Conservation (phyloP, 2,329 filamentous ascomycete genomes). For the Gnomoniopsis sp. region DNA sequence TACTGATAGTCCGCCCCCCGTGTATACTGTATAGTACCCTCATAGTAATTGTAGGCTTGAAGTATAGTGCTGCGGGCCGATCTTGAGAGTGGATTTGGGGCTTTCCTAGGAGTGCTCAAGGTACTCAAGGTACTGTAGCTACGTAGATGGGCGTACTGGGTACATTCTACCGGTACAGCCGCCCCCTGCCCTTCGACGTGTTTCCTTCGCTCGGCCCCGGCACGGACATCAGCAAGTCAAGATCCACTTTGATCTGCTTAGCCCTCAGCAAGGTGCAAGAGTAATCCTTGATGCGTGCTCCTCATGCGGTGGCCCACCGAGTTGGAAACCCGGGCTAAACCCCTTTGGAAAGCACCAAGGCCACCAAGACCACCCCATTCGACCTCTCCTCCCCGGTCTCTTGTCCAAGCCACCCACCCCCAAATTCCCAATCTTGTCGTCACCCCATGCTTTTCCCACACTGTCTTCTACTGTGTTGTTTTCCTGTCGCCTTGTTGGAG, state of each 20-base stretch:
- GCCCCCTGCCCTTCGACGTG: too few relatives aligned
- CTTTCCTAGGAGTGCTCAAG: too few relatives aligned
- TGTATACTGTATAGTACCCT: too few relatives aligned
- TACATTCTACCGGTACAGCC: too few relatives aligned
- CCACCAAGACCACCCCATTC: background rate
- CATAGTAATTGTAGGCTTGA: too few relatives aligned
- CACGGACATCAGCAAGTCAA: background rate
- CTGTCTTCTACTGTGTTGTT: too few relatives aligned
- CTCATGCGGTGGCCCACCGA: constrained; percentile 1
- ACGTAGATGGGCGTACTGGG: too few relatives aligned
- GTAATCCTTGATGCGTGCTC: background rate
- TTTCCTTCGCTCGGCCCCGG: too few relatives aligned
- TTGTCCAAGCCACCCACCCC: background rate
- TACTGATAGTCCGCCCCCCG: too few relatives aligned
- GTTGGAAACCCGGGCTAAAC: constrained; percentile 1
- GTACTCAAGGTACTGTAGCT: too few relatives aligned
- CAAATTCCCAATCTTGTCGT: background rate
- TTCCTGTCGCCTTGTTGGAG: background rate
- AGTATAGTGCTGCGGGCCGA: too few relatives aligned
- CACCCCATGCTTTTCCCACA: background rate
- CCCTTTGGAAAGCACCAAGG: background rate
- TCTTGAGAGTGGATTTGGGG: too few relatives aligned
- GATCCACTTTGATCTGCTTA: background rate
- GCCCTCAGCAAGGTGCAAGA: background rate
- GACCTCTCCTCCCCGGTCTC: background rate